A percentile compares a stretch with the other conserved stretches of the same genome.
Conservation (phyloP, 1,139 yeast genomes). For the Protomyces inouyei region DNA sequence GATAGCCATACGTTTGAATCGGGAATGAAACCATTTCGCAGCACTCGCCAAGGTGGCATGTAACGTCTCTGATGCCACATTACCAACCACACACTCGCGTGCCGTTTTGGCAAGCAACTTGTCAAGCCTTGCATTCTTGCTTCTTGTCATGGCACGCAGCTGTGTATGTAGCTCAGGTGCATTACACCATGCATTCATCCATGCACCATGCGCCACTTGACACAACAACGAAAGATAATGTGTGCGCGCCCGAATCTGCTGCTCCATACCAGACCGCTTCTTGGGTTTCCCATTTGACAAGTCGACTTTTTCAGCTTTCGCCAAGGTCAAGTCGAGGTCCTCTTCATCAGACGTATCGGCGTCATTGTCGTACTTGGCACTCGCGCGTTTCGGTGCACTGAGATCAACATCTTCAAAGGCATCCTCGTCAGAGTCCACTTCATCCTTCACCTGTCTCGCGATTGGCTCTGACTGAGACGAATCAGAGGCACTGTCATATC, state of each 20-base stretch:
- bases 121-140: conserved; percentile 1
- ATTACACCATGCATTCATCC: conserved; percentile 73
- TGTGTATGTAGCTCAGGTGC: conserved; percentile 44
- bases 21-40: conserved; percentile 46
- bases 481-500: not conserved
- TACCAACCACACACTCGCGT: not conserved
- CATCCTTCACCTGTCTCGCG: not conserved
- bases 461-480: not conserved
- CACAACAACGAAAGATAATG: conserved; percentile 58
- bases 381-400: not conserved
- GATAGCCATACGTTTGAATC: conserved; percentile 37
- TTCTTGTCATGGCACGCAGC: conserved; percentile 20
- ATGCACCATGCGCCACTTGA: conserved; percentile 60
- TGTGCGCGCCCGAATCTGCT: conserved; percentile 56
- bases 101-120: not conserved
- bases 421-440: not conserved
- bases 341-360: not conserved
- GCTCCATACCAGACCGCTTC: conserved; percentile 44
- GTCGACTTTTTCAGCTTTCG: conserved; percentile 12
- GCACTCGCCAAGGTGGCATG: conserved; percentile 26
- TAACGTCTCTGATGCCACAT: not conserved
- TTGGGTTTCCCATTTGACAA: conserved; percentile 21
- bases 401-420: conserved; percentile 19
- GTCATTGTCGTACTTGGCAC: conserved; percentile 7
- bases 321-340: conserved; percentile 14